Evolutionary conservation across 768 basidiomycete genomes (phyloP).

Genomic region (Kwoniella shandongensis): DNA sequence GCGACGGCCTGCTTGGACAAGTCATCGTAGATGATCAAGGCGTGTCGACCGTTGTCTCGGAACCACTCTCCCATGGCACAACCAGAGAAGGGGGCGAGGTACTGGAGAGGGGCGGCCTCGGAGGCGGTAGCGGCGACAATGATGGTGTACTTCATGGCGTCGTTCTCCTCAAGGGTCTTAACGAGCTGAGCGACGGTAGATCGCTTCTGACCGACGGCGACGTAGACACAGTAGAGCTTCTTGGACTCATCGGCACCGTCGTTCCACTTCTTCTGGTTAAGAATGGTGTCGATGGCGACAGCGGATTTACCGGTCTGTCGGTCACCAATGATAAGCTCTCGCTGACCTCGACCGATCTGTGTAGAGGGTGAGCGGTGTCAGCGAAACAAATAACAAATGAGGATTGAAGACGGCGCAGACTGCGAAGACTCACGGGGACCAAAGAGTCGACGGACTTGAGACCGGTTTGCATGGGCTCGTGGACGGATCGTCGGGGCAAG

Average conservation of each 20-base stretch:
- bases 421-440: constrained; percentile 65
- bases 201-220: constrained; percentile 98
- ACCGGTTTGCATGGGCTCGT: constrained; percentile 99
- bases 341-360: constrained; percentile 96
- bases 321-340: constrained; percentile 99
- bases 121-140: constrained; percentile 99
- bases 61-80: constrained; percentile 99
- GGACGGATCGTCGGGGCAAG: constrained; percentile 97
- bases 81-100: constrained; percentile 99
- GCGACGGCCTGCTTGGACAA: constrained; percentile 99
- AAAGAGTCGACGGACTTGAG: constrained; percentile 99
- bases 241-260: constrained; percentile 93
- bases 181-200: constrained; percentile 99
- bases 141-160: constrained; percentile 99
- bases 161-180: constrained; percentile 99
- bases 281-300: constrained; percentile 99
- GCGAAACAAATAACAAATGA: neutral
- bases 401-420: no score
- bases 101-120: constrained; percentile 98
- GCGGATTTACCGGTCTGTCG: constrained; percentile 97
- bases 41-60: constrained; percentile 98
- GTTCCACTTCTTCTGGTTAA: constrained; percentile 99
- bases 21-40: constrained; percentile 99
- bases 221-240: constrained; percentile 99
- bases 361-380: neutral